Conservation (phyloP, 2,329 filamentous ascomycete species). For the Xylaria hypoxylon region DNA sequence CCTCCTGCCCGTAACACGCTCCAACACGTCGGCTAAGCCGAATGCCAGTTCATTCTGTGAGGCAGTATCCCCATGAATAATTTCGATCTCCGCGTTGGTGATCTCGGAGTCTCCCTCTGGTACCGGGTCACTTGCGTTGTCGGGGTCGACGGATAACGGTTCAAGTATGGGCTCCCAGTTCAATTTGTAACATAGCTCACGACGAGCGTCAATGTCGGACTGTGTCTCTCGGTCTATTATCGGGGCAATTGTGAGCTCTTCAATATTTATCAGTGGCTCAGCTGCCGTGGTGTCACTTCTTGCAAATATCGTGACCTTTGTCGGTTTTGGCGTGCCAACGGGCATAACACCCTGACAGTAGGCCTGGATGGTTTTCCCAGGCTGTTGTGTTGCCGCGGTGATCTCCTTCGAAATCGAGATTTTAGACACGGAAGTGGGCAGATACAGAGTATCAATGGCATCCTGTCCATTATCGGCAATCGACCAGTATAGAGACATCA, state of each 20-base stretch:
- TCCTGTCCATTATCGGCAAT: constrained; percentile 50
- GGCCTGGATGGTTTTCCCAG: constrained; percentile 51
- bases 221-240: constrained; percentile 53
- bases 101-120: constrained; percentile 35
- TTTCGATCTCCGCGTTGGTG: constrained; percentile 52
- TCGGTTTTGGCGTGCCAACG: constrained; percentile 49
- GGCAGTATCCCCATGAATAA: constrained; percentile 53
- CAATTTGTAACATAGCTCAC: constrained; percentile 60
- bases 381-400: constrained; percentile 43
- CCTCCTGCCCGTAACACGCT: constrained; percentile 50
- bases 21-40: constrained; percentile 51
- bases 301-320: constrained; percentile 54
- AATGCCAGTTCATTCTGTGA: constrained; percentile 51
- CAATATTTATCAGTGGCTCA: constrained; percentile 53
- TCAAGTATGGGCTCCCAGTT: constrained; percentile 59
- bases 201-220: constrained; percentile 48
- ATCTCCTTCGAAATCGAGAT: constrained; percentile 53
- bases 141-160: constrained; percentile 40
- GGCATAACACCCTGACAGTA: constrained; percentile 53
- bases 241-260: constrained; percentile 55
- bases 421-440: constrained; percentile 57
- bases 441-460: constrained; percentile 54
- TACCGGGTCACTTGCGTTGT: constrained; percentile 32
- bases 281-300: constrained; percentile 45
- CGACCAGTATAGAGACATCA: constrained; percentile 58